Percentiles rank a stretch among this genome's conserved stretches.
These are phyloP conservation scores for Xylaria sp. DNA, from an alignment of 2,329 filamentous ascomycete species.

Conservation along the genomic window DNA sequence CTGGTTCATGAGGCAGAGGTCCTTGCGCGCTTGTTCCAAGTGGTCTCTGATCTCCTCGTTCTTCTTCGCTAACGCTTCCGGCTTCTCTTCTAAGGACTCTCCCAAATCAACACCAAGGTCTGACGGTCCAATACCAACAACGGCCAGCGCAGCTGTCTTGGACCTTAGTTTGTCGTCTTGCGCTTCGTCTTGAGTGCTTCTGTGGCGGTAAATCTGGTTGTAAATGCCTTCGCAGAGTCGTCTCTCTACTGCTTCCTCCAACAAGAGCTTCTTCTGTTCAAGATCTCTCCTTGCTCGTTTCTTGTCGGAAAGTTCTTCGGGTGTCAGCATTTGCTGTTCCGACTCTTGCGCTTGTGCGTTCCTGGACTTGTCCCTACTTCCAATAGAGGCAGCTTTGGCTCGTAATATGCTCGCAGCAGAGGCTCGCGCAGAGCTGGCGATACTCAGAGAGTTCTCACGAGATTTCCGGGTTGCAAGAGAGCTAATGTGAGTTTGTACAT, in stretches of 20 bases:
- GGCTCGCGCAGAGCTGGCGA: slow-evolving; percentile 49
- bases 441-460: slow-evolving; percentile 56
- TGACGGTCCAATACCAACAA: slow-evolving; percentile 85
- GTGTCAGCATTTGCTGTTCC: slow-evolving; percentile 83
- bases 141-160: slow-evolving; percentile 79
- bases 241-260: slow-evolving; percentile 90
- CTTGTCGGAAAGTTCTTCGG: slow-evolving; percentile 73
- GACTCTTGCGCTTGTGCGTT: slow-evolving; percentile 37
- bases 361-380: slow-evolving; percentile 48
- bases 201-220: slow-evolving; percentile 82
- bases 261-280: slow-evolving; percentile 66
- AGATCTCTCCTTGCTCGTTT: slow-evolving; percentile 73
- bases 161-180: slow-evolving; percentile 92
- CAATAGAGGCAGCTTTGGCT: slow-evolving; percentile 50
- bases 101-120: slow-evolving; percentile 78
- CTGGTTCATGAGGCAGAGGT: slow-evolving; percentile 76
- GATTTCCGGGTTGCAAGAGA: slow-evolving; percentile 69
- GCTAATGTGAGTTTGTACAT: slow-evolving; percentile 82
- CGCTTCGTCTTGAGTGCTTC: slow-evolving; percentile 87
- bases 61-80: slow-evolving; percentile 54
- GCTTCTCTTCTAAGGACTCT: slow-evolving; percentile 46
- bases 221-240: slow-evolving; percentile 82
- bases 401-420: slow-evolving; percentile 53
- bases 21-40: slow-evolving; percentile 64
- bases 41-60: slow-evolving; percentile 65